These are phyloP conservation scores for Phaeosphaeria sp. DNA, from an alignment of 2,329 filamentous ascomycete genomes.

Conservation along the genomic window DNA sequence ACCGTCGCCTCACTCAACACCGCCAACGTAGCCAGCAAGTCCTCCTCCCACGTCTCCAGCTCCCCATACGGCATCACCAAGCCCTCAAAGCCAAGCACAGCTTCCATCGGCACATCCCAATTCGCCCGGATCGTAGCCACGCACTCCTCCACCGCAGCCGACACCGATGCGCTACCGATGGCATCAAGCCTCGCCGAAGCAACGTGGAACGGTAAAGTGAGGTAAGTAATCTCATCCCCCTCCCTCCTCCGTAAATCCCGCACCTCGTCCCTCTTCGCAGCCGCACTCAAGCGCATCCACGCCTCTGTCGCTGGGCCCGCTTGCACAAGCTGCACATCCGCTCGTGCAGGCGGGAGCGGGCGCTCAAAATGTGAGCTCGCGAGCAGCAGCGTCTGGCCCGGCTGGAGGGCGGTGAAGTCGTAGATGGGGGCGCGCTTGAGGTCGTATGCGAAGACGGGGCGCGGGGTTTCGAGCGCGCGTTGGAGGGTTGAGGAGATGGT, in stretches of 20 bases:
- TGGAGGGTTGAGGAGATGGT: background rate
- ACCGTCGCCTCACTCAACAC: conserved; percentile 6
- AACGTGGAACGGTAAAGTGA: background rate
- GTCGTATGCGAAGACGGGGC: background rate
- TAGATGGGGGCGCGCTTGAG: background rate
- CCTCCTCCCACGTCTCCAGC: background rate
- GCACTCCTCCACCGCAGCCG: background rate
- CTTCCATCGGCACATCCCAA: background rate
- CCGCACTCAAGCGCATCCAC: background rate
- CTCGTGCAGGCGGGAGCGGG: too few relatives aligned
- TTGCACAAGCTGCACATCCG: background rate
- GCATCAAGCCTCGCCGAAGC: background rate
- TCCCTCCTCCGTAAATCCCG: background rate
- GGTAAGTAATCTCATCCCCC: background rate
- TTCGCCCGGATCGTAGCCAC: background rate
- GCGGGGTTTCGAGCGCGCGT: background rate
- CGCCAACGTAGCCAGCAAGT: background rate
- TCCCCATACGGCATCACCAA: background rate
- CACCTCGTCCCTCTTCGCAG: background rate
- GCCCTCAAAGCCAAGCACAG: background rate
- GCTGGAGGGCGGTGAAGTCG: background rate
- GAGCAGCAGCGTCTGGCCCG: background rate
- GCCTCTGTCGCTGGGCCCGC: background rate
- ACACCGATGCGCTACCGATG: too few relatives aligned
- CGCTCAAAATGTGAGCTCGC: background rate